Base-by-base conservation (phyloP, 805 yeast species). In the Kuraishia capsulata region DNA sequence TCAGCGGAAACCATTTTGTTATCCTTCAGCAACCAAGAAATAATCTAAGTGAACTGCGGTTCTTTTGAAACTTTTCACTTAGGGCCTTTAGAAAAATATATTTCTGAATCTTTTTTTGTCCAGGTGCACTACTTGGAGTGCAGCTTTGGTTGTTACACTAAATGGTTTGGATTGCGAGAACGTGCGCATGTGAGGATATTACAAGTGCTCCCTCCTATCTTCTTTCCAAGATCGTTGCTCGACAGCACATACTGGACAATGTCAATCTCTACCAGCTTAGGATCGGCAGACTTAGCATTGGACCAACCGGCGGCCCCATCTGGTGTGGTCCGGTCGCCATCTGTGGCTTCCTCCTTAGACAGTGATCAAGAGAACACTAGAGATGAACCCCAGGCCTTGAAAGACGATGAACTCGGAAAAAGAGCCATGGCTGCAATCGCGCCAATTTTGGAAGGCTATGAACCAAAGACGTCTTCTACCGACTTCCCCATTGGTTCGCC, bases 391-490 rank as follows among this genome's bases (percentile, higher is more conserved):
- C 36, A 60, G 9, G 57, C 62, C 8, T 42, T 53, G 18, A 60
- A 57, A 25, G 48, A 63, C 1, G 38, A 59, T 21, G 59, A 51
- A 17, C 56, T 53, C 30, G 65, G 59, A 24, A 67, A 67, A 48
- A 75, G 67, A 44, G 90, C 90, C 10, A 78, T 82, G 66, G 89
- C 85, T 9, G 72, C 86, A 0, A 76, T 83, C 33, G 90, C 90
- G 1, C 92, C 94, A 2, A 81, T 83, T 52, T 57, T 84, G 30
- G 52, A 59, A 39, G 88, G 80, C 1, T 84, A 81, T 55, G 71
- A 76, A 4, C 92, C 92, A 4, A 83, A 81, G 51, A 72, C 88
- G 1, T 71, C 81, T 1, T 59, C 57, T 40, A 55, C 62, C 3
- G 65, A 61, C 42, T 48, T 57, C 20, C 37, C 42, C 14, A 41